A percentile compares a stretch with the other conserved stretches of the same genome.
These are phyloP conservation scores for Fulvia fulva DNA, from an alignment of 2,329 filamentous ascomycete species.

Conservation along the genomic window DNA sequence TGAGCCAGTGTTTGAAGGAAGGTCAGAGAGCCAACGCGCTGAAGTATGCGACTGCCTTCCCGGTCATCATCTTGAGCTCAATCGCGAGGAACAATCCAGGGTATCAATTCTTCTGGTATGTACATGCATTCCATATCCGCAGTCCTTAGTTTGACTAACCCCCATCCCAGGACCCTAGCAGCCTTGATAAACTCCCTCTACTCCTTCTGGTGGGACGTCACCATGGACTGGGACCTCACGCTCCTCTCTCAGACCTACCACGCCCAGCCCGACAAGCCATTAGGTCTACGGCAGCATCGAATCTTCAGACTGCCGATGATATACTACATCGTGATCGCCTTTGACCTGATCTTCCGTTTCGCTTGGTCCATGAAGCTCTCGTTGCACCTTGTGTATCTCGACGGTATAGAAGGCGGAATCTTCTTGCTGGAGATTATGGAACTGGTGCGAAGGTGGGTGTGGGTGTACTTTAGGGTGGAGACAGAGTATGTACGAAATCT, in stretches of 20 bases:
- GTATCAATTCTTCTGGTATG: slow-evolving; percentile 21
- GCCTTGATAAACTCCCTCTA: slow-evolving; percentile 75
- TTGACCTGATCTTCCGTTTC: slow-evolving; percentile 79
- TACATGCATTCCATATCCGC: too few relatives aligned
- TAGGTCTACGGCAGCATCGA: slow-evolving; percentile 70
- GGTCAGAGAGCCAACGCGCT: slow-evolving; percentile 81
- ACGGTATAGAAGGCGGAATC: slow-evolving; percentile 82
- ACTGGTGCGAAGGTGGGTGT: slow-evolving; percentile 85
- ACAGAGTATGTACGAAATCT: slow-evolving; percentile 66
- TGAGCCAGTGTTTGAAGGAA: slow-evolving; percentile 89
- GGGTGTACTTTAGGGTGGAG: slow-evolving; percentile 95
- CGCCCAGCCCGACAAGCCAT: slow-evolving; percentile 61
- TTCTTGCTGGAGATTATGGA: slow-evolving; percentile 85
- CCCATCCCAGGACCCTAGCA: slow-evolving; percentile 23
- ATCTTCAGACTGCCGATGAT: slow-evolving; percentile 67
- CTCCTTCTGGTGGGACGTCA: slow-evolving; percentile 97
- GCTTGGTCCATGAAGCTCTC: slow-evolving; percentile 89
- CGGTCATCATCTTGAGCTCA: slow-evolving; percentile 68
- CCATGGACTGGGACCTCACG: slow-evolving; percentile 93
- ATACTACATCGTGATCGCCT: slow-evolving; percentile 75
- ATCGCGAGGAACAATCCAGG: slow-evolving; percentile 18
- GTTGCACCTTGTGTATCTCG: slow-evolving; percentile 74
- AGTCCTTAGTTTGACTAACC: background rate
- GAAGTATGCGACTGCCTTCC: slow-evolving; percentile 93
- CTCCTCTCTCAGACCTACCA: slow-evolving; percentile 59